phyloP scores from a whole-genome alignment of 305 asterid species.

The Solanum chacoense region DNA sequence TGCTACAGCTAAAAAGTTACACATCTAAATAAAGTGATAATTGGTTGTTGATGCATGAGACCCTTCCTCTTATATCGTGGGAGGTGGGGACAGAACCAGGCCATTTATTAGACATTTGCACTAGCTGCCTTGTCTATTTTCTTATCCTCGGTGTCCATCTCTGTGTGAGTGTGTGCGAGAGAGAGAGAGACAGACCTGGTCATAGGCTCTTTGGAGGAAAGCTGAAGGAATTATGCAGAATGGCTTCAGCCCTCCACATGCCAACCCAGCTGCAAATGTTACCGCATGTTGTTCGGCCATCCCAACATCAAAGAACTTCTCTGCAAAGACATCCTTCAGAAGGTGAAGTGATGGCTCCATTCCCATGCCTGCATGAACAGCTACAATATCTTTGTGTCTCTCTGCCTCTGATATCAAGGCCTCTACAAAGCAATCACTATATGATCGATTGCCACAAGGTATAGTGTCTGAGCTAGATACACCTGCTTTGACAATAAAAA shows the following conservation, averaged over 20 bases:
- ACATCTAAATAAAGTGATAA: neutral
- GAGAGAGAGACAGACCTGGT: conserved; percentile 43
- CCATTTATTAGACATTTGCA: neutral
- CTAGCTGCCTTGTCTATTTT: neutral
- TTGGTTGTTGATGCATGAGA: neutral
- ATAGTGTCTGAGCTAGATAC: conserved; percentile 13
- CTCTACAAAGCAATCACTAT: conserved; percentile 58
- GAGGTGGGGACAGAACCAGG: neutral
- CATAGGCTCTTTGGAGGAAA: conserved; percentile 85
- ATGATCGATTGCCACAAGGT: conserved; percentile 36
- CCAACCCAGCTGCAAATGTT: conserved; percentile 80
- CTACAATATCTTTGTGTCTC: conserved; percentile 65
- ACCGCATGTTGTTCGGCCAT: conserved; percentile 99
- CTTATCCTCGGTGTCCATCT: neutral
- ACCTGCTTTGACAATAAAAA: conserved; percentile 22
- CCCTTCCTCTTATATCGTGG: neutral
- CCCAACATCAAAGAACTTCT: conserved; percentile 71
- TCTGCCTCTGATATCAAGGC: conserved; percentile 58
- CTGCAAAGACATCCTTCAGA: conserved; percentile 40
- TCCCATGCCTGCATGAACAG: conserved; percentile 86
- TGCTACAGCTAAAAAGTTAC: neutral
- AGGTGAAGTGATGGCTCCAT: conserved; percentile 61
- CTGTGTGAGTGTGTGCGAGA: neutral
- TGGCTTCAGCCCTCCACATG: conserved; percentile 85
- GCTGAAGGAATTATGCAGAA: conserved; percentile 85